These are phyloP conservation scores for Lentinula sp. DNA, from an alignment of 768 basidiomycete species.

Conservation along the genomic window DNA sequence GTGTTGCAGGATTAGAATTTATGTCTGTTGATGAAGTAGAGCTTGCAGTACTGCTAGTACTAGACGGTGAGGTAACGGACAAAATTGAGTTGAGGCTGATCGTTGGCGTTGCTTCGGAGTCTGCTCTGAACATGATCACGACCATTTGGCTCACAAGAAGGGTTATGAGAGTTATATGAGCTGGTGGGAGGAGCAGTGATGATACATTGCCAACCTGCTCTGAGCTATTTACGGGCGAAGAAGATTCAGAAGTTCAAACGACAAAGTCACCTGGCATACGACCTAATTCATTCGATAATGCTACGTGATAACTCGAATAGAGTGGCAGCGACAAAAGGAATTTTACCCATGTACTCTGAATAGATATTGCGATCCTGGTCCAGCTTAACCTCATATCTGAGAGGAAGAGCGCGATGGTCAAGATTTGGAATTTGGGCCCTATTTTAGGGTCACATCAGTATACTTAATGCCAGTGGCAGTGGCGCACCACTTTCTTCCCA, in stretches of 20 bases:
- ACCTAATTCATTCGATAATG: background rate
- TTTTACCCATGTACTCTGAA: background rate
- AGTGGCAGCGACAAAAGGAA: background rate
- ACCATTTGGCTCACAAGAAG: background rate
- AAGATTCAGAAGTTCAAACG: background rate
- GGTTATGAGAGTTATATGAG: background rate
- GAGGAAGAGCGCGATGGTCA: too few relatives aligned
- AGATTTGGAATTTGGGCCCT: too few relatives aligned
- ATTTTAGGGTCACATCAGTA: too few relatives aligned
- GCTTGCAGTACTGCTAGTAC: background rate
- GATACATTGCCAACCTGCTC: background rate
- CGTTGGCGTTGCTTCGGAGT: background rate
- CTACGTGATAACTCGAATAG: background rate
- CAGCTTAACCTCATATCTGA: too few relatives aligned
- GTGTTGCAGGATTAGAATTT: background rate
- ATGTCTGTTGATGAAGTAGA: background rate
- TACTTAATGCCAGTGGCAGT: too few relatives aligned
- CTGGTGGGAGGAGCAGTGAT: background rate
- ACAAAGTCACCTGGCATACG: background rate
- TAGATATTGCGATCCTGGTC: background rate
- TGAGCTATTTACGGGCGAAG: background rate
- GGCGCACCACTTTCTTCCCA: too few relatives aligned
- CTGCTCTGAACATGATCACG: background rate
- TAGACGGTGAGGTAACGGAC: background rate
- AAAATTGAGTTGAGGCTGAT: background rate